phyloP scores from a whole-genome alignment of 805 yeast species.

The Metschnikowia peoriensis region DNA sequence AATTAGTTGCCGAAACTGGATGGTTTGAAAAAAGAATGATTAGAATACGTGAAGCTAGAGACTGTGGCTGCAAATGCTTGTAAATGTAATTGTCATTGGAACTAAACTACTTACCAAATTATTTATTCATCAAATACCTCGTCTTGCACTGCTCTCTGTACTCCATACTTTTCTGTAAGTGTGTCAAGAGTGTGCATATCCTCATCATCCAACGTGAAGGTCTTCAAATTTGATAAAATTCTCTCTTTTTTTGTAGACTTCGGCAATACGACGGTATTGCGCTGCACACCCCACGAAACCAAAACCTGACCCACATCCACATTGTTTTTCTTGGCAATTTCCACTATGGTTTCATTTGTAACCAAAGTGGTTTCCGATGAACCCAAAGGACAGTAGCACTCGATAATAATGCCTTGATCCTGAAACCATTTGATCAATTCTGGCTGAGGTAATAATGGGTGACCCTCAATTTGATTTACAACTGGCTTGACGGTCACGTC shows the following conservation, averaged over 20 bases:
- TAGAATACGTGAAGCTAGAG: no score
- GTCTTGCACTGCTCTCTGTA: constrained; percentile 28
- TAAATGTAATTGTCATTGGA: no score
- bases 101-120: no score
- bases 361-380: constrained; percentile 15
- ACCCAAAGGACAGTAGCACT: constrained; percentile 22
- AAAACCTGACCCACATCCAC: constrained; percentile 19
- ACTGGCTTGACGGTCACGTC: constrained; percentile 20
- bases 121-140: constrained; percentile 18
- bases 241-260: constrained; percentile 27
- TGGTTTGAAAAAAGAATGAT: no score
- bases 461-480: constrained; percentile 22
- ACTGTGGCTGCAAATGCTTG: no score
- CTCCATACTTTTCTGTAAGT: constrained; percentile 33
- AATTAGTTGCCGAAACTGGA: no score
- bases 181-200: constrained; percentile 35
- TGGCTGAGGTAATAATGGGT: constrained; percentile 20
- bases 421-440: constrained; percentile 16
- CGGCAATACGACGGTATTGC: constrained; percentile 21
- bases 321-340: constrained; percentile 17
- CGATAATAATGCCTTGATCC: constrained; percentile 13
- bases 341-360: constrained; percentile 13
- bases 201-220: constrained; percentile 33
- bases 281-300: constrained; percentile 20
- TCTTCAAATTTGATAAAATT: constrained; percentile 37